Conservation (phyloP, 257 asterid genomes). For the Solanum sparsipilum region DNA sequence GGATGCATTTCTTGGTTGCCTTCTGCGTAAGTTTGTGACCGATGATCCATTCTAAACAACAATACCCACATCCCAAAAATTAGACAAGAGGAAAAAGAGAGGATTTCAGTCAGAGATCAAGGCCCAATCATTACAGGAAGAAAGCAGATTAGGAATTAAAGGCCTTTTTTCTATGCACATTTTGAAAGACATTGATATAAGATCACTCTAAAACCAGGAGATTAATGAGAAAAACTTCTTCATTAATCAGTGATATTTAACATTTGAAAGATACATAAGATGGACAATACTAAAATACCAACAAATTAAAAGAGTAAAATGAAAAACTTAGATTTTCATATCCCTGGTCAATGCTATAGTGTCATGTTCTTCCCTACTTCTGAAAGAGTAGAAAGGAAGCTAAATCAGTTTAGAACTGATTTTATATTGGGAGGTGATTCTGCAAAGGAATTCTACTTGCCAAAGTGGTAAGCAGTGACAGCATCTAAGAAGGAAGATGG, state of each 20-base stretch:
- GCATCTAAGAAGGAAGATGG: not conserved
- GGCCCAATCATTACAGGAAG: not conserved
- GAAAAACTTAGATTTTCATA: not conserved
- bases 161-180: not conserved
- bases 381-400: not conserved
- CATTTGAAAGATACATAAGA: not conserved
- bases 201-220: not conserved
- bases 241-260: not conserved
- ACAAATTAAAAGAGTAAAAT: not conserved
- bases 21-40: constrained; percentile 27
- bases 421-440: not conserved
- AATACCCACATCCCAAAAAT: not conserved
- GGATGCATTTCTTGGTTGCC: constrained; percentile 29
- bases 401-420: not conserved
- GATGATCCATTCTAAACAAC: constrained; percentile 39
- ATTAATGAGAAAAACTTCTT: not conserved
- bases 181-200: not conserved
- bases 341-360: not conserved
- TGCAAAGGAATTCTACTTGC: not conserved
- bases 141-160: not conserved
- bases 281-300: not conserved
- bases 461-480: not conserved
- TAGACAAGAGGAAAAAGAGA: not conserved
- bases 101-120: not conserved
- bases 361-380: not conserved